Conservation (phyloP, 257 asterid genomes). For the Mentha longifolia region DNA sequence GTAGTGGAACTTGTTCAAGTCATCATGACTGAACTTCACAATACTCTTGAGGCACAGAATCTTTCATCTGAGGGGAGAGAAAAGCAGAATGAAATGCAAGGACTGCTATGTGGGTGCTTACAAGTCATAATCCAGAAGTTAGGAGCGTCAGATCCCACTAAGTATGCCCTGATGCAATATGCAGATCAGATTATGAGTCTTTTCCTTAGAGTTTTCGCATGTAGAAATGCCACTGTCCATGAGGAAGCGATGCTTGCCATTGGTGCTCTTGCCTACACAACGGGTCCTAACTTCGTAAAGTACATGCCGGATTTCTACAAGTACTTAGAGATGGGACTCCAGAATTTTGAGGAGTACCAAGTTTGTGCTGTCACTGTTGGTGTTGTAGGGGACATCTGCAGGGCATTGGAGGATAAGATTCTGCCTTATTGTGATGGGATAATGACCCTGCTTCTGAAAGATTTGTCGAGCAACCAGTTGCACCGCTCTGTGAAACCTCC, state of each 20-base stretch:
- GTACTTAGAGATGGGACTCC: slow-evolving; percentile 90
- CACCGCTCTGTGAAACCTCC: slow-evolving; percentile 93
- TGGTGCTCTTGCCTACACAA: slow-evolving; percentile 84
- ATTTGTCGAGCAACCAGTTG: slow-evolving; percentile 75
- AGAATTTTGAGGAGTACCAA: slow-evolving; percentile 91
- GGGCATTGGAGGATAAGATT: slow-evolving; percentile 81
- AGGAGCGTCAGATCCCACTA: slow-evolving; percentile 65
- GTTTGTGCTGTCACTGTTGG: slow-evolving; percentile 92
- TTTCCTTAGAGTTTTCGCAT: slow-evolving; percentile 72
- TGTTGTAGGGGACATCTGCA: slow-evolving; percentile 87
- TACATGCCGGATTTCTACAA: slow-evolving; percentile 85
- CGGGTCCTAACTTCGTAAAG: slow-evolving; percentile 69
- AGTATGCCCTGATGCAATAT: slow-evolving; percentile 67
- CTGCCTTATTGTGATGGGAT: slow-evolving; percentile 84
- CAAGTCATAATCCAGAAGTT: slow-evolving; percentile 83
- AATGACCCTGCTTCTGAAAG: slow-evolving; percentile 82
- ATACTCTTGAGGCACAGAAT: slow-evolving; percentile 71
- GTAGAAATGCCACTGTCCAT: slow-evolving; percentile 86
- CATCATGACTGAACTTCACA: slow-evolving; percentile 80
- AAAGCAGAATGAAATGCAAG: slow-evolving; percentile 80
- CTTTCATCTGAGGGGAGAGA: slow-evolving; percentile 78
- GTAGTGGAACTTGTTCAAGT: slow-evolving; percentile 79
- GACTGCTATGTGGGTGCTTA: slow-evolving; percentile 83
- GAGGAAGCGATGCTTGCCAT: slow-evolving; percentile 96
- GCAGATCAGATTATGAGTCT: slow-evolving; percentile 86